These are phyloP conservation scores for Talaromyces marneffei DNA, from an alignment of 2,329 filamentous ascomycete species.

Conservation along the genomic window DNA sequence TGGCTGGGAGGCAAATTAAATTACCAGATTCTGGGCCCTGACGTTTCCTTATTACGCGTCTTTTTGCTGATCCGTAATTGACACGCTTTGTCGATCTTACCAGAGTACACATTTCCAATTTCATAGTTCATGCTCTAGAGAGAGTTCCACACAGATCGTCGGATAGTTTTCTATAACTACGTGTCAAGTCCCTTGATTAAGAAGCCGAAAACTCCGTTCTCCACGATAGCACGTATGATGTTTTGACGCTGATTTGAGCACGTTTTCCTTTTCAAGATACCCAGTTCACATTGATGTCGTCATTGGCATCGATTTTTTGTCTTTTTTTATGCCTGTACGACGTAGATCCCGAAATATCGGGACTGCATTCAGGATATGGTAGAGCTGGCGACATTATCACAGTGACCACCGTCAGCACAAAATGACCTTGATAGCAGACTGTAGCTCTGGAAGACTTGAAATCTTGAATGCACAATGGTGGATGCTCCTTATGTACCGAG, in stretches of 20 bases:
- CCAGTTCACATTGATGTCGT: neutral
- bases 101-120: neutral
- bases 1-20: neutral
- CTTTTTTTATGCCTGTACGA: neutral
- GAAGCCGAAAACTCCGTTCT: neutral
- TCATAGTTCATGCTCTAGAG: too few species aligned
- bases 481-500: neutral
- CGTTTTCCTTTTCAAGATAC: neutral
- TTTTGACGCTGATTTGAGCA: neutral
- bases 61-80: constrained; percentile 1
- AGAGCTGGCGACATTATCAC: neutral
- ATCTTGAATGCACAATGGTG: neutral
- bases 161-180: neutral
- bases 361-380: neutral
- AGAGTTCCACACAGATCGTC: neutral
- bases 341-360: constrained; percentile 6
- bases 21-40: neutral
- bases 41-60: constrained; percentile 7
- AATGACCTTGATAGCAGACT: neutral
- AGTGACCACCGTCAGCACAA: neutral
- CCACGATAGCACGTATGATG: neutral
- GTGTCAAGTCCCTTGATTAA: neutral
- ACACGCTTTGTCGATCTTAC: neutral
- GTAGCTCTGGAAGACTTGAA: neutral
- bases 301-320: neutral